Percentiles rank a stretch among this genome's conserved stretches.
These are phyloP conservation scores for Asparagopsis taxiformis DNA, from an alignment of 31 red algal genomes.

Conservation along the genomic window DNA sequence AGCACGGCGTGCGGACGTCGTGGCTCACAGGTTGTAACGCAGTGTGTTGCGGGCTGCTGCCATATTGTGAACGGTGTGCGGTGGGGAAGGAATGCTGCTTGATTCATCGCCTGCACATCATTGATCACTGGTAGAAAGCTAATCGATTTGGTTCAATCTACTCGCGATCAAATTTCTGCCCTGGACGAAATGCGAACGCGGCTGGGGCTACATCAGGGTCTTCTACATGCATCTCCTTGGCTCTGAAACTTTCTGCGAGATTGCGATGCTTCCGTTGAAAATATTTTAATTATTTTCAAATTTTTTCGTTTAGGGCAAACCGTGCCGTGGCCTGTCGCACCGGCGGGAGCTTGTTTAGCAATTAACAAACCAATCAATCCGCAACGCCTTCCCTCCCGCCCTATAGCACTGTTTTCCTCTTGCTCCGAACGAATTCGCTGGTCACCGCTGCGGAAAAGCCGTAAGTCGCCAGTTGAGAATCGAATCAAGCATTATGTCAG, in stretches of 20 bases:
- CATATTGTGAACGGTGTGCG: not conserved
- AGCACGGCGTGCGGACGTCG: not conserved
- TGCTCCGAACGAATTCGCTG: too few species aligned
- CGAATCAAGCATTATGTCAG: not conserved
- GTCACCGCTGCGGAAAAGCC: slow-evolving; percentile 65
- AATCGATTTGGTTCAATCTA: too few species aligned
- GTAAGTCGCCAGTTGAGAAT: slow-evolving; percentile 48
- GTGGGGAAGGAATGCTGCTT: not conserved
- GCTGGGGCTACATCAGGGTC: not conserved
- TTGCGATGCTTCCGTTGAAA: not conserved
- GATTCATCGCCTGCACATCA: not conserved
- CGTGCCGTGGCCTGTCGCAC: not conserved
- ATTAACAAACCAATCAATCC: too few species aligned
- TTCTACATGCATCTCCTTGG: not conserved
- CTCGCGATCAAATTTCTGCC: too few species aligned
- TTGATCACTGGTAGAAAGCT: too few species aligned
- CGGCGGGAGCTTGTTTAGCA: not conserved
- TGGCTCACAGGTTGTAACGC: not conserved
- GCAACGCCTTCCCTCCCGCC: too few species aligned
- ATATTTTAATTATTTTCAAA: not conserved
- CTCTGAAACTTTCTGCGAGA: not conserved
- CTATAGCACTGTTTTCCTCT: too few species aligned
- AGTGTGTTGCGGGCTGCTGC: not conserved
- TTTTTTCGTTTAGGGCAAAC: not conserved
- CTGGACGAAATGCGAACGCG: too few species aligned